Conservation (phyloP, 129 eudicot genomes). For the Calendula officinalis region DNA sequence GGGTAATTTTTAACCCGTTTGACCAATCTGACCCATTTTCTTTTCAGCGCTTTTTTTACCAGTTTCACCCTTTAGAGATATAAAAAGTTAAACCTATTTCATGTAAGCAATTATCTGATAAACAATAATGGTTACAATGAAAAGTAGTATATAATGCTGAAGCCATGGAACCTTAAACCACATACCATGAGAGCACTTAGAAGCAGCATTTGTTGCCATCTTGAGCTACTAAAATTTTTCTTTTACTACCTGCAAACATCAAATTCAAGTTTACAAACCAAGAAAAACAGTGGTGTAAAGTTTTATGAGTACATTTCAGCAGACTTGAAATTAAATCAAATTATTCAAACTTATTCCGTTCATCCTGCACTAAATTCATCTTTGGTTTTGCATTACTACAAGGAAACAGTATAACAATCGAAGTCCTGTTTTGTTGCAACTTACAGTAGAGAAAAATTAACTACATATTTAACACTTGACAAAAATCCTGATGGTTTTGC, state of each 20-base stretch:
- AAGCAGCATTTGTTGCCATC: conserved; percentile 28
- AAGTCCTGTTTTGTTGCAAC: neutral
- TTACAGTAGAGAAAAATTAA: too few relatives aligned
- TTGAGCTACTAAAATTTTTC: conserved; percentile 15
- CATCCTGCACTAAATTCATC: neutral
- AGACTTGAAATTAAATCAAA: neutral
- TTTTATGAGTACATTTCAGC: neutral
- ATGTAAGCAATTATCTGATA: neutral
- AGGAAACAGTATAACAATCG: neutral
- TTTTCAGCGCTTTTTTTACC: neutral
- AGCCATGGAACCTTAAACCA: conserved; percentile 14
- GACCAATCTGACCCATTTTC: neutral
- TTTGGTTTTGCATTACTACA: conserved; percentile 1
- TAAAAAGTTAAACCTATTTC: neutral
- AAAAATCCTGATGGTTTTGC: too few relatives aligned
- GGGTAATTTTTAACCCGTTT: neutral
- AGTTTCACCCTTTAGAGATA: too few relatives aligned
- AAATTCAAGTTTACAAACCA: neutral
- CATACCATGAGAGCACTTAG: conserved; percentile 18
- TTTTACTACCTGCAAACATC: conserved; percentile 21
- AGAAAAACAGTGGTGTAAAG: neutral
- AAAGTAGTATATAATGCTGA: neutral
- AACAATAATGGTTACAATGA: neutral
- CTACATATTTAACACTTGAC: neutral
- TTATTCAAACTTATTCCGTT: neutral